These are phyloP conservation scores for Trypethelium eluteriae DNA, from an alignment of 495 filamentous ascomycete species.

Conservation along the genomic window DNA sequence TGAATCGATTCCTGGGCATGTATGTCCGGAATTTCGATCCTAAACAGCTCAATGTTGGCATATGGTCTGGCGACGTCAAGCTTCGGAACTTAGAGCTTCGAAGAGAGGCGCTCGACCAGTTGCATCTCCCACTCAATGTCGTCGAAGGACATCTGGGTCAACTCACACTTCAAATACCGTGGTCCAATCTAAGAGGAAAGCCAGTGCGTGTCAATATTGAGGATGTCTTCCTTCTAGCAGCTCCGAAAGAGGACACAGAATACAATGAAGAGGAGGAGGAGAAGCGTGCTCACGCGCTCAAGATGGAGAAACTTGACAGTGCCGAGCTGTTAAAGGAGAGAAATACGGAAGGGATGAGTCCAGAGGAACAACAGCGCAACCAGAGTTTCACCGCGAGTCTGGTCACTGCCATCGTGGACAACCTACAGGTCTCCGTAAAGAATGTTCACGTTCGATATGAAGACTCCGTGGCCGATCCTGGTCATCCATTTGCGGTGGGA, in stretches of 20 bases:
- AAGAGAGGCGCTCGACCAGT: conserved; percentile 88
- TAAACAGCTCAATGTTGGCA: conserved; percentile 91
- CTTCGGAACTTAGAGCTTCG: conserved; percentile 84
- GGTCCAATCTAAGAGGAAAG: conserved; percentile 90
- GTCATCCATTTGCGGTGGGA: conserved; percentile 89
- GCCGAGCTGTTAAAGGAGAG: conserved; percentile 88
- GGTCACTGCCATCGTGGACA: conserved; percentile 93
- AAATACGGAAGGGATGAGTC: conserved; percentile 84
- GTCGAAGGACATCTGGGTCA: conserved; percentile 88
- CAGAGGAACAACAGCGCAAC: conserved; percentile 88
- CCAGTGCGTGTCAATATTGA: conserved; percentile 92
- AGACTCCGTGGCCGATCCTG: conserved; percentile 89
- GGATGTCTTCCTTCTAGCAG: conserved; percentile 90
- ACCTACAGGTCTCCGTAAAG: conserved; percentile 92
- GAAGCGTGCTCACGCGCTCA: conserved; percentile 69
- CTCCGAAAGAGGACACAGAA: conserved; percentile 85
- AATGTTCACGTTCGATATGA: conserved; percentile 97
- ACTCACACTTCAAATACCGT: conserved; percentile 85
- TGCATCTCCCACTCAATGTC: conserved; percentile 91
- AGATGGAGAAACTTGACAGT: conserved; percentile 95
- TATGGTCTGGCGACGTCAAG: conserved; percentile 96
- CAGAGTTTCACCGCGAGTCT: conserved; percentile 94
- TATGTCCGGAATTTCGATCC: conserved; percentile 99
- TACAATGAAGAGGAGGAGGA: conserved; percentile 91
- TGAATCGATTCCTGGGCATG: conserved; percentile 98